Conservation (phyloP, 306 rosid genomes). For the Fragaria vesca region DNA sequence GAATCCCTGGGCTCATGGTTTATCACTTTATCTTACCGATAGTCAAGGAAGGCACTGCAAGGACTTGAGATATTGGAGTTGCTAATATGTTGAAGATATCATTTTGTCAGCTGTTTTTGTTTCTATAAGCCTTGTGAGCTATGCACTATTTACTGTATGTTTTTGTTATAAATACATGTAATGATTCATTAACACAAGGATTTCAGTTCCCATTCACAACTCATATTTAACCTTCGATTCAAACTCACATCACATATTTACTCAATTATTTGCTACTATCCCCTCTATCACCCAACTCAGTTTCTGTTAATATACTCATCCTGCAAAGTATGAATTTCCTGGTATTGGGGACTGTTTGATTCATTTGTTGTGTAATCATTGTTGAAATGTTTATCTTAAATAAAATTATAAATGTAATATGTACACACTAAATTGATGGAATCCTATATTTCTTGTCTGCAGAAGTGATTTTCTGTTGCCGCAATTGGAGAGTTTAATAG, state of each 20-base stretch:
- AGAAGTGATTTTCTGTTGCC: conserved; percentile 90
- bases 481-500: conserved; percentile 70
- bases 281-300: neutral
- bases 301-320: neutral
- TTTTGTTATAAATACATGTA: neutral
- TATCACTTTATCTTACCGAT: too few relatives aligned
- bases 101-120: neutral
- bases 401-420: too few relatives aligned
- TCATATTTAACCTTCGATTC: neutral
- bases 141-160: neutral
- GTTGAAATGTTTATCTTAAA: neutral
- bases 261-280: neutral
- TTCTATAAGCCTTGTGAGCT: neutral
- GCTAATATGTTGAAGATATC: neutral
- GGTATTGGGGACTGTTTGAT: neutral
- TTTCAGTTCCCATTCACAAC: neutral
- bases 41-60: too few relatives aligned
- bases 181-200: neutral
- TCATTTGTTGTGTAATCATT: neutral
- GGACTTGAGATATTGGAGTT: too few relatives aligned
- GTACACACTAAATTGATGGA: conserved; percentile 11
- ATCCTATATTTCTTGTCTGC: conserved; percentile 29
- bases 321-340: neutral
- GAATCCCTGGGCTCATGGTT: too few relatives aligned
- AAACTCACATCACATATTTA: neutral